phyloP scores from a whole-genome alignment of 1,139 yeast species.

The Scheffersomyces parashehatae region DNA sequence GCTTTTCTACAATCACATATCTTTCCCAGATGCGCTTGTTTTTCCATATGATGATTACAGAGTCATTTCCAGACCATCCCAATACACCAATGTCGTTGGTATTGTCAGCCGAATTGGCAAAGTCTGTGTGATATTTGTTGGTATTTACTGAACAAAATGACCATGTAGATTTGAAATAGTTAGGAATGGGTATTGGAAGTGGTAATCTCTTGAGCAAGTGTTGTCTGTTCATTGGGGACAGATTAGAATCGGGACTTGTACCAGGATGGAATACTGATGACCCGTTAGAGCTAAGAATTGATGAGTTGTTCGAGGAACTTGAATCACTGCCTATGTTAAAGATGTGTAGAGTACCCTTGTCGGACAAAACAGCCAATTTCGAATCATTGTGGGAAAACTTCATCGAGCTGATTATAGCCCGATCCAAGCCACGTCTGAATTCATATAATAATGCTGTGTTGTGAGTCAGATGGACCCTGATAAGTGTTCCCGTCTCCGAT shows the following conservation, averaged over 20 bases:
- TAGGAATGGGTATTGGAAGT: slow-evolving; percentile 57
- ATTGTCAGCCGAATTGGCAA: slow-evolving; percentile 10
- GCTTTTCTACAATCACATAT: slow-evolving; percentile 60
- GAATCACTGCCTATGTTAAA: slow-evolving; percentile 48
- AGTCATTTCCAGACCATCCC: slow-evolving; percentile 78
- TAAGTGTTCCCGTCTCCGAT: slow-evolving; percentile 82
- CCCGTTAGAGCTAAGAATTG: slow-evolving; percentile 3
- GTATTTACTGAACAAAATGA: slow-evolving; percentile 81
- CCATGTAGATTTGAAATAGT: slow-evolving; percentile 86
- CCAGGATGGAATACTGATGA: slow-evolving; percentile 9
- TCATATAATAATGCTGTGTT: slow-evolving; percentile 76
- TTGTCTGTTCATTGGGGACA: slow-evolving; percentile 48
- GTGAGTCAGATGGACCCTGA: slow-evolving; percentile 73
- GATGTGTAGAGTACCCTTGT: slow-evolving; percentile 85
- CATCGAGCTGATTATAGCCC: slow-evolving; percentile 80
- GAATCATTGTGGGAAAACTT: slow-evolving; percentile 76
- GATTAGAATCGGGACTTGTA: slow-evolving; percentile 5
- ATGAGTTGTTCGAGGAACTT: slow-evolving; percentile 4
- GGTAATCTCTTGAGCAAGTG: slow-evolving; percentile 73
- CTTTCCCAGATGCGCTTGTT: slow-evolving; percentile 80
- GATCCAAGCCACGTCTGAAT: slow-evolving; percentile 85
- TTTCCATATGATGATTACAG: slow-evolving; percentile 72
- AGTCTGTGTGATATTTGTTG: slow-evolving; percentile 37
- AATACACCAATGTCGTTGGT: slow-evolving; percentile 61
- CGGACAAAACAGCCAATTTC: slow-evolving; percentile 81